phyloP scores from a whole-genome alignment of 768 basidiomycete genomes.

The Suillus placidus region DNA sequence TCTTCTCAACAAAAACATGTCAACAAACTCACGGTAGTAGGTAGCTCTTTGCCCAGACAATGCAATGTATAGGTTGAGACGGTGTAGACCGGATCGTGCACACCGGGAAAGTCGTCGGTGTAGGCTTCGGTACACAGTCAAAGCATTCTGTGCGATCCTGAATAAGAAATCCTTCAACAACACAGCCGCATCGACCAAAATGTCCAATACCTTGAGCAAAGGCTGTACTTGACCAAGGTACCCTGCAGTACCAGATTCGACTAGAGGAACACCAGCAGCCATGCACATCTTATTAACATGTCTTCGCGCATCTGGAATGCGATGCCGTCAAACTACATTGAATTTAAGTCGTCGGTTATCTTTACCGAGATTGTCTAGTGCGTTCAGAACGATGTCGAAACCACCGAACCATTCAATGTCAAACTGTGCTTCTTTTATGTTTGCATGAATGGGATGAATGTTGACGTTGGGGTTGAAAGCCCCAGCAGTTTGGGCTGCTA shows the following conservation, averaged over 20 bases:
- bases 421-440: constrained; percentile 92
- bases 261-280: constrained; percentile 85
- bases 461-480: constrained; percentile 87
- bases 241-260: constrained; percentile 96
- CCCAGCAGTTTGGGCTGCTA: constrained; percentile 80
- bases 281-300: constrained; percentile 99
- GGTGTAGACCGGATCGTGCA: constrained; percentile 98
- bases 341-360: not conserved
- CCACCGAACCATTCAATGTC: constrained; percentile 88
- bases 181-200: not conserved
- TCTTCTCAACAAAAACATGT: not conserved
- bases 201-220: constrained; percentile 66
- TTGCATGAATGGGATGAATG: constrained; percentile 88
- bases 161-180: constrained; percentile 4
- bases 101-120: constrained; percentile 93
- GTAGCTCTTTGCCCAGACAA: constrained; percentile 99
- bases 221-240: constrained; percentile 98
- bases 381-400: constrained; percentile 94
- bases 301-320: constrained; percentile 76
- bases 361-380: constrained; percentile 87
- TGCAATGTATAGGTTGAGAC: constrained; percentile 96
- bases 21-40: constrained; percentile 72
- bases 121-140: constrained; percentile 92
- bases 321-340: constrained; percentile 7
- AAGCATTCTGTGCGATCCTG: constrained; percentile 94